A percentile compares a stretch with the other conserved stretches of the same genome.
These are phyloP conservation scores for Cladorrhinum sp. DNA, from an alignment of 2,329 filamentous ascomycete genomes.

Conservation along the genomic window DNA sequence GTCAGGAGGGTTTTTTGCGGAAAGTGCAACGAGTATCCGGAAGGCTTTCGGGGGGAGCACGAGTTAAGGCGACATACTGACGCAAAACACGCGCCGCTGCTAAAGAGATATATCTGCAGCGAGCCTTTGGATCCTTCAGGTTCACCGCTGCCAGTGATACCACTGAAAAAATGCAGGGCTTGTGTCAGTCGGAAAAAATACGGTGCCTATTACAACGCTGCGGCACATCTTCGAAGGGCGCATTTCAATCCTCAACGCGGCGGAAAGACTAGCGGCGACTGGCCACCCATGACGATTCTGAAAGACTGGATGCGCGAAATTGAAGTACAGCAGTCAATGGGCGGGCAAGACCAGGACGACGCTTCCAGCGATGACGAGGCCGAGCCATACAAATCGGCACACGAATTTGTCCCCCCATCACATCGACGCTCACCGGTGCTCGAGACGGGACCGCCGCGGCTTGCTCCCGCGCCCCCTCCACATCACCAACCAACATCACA, in stretches of 20 bases:
- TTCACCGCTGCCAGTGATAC: conserved; percentile 48
- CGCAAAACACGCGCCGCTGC: conserved; percentile 53
- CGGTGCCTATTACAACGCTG: conserved; percentile 58
- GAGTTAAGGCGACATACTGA: conserved; percentile 70
- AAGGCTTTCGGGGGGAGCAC: conserved; percentile 88
- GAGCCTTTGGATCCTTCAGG: conserved; percentile 43
- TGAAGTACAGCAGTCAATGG: conserved; percentile 52
- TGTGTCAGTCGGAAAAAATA: conserved; percentile 56
- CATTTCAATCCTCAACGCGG: conserved; percentile 56
- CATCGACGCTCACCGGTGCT: conserved; percentile 28
- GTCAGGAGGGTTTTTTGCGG: conserved; percentile 73
- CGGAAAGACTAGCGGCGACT: conserved; percentile 56
- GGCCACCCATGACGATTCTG: conserved; percentile 55
- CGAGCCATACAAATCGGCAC: conserved; percentile 33
- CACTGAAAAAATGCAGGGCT: conserved; percentile 54
- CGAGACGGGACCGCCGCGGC: conserved; percentile 26
- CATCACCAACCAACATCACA: conserved; percentile 16
- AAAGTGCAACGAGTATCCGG: conserved; percentile 75
- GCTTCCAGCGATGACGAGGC: conserved; percentile 51
- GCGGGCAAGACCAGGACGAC: conserved; percentile 44
- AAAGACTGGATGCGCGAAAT: conserved; percentile 62
- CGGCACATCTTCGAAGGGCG: conserved; percentile 55
- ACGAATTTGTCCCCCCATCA: conserved; percentile 28
- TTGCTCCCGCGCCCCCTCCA: conserved; percentile 30
- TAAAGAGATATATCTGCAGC: conserved; percentile 55